phyloP scores from a whole-genome alignment of 148 eudicot genomes.

The Rhododendron mucronatum region DNA sequence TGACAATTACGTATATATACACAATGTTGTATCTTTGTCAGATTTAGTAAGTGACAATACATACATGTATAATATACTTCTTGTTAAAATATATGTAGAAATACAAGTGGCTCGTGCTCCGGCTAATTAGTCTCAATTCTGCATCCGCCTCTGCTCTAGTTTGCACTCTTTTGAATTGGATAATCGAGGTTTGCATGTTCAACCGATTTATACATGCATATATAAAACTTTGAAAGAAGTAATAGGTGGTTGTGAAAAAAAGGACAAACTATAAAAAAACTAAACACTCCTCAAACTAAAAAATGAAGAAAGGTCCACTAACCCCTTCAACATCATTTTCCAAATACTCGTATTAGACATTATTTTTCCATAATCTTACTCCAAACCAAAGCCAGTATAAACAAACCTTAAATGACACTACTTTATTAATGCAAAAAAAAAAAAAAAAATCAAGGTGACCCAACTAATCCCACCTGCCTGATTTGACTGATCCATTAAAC shows the following conservation, averaged over 20 bases:
- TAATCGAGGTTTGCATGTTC: neutral
- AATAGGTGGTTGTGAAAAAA: neutral
- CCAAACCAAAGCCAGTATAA: neutral
- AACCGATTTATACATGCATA: neutral
- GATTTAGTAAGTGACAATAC: neutral
- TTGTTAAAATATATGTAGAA: too few relatives aligned
- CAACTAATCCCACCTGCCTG: neutral
- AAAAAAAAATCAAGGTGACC: neutral
- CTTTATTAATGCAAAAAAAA: neutral
- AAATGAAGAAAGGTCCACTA: neutral
- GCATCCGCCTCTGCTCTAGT: neutral
- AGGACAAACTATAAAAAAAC: neutral
- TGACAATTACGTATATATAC: neutral
- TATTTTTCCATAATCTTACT: neutral
- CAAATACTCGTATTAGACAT: neutral
- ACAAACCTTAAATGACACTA: neutral
- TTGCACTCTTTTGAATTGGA: neutral
- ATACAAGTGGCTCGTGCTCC: neutral
- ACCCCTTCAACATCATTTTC: neutral
- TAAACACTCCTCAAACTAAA: neutral
- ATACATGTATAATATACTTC: neutral
- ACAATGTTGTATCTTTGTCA: too few relatives aligned
- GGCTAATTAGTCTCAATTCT: neutral
- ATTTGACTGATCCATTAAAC: neutral
- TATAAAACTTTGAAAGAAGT: neutral